These are phyloP conservation scores for Orobanche coerulescens DNA, from an alignment of 257 asterid genomes.

Conservation along the genomic window DNA sequence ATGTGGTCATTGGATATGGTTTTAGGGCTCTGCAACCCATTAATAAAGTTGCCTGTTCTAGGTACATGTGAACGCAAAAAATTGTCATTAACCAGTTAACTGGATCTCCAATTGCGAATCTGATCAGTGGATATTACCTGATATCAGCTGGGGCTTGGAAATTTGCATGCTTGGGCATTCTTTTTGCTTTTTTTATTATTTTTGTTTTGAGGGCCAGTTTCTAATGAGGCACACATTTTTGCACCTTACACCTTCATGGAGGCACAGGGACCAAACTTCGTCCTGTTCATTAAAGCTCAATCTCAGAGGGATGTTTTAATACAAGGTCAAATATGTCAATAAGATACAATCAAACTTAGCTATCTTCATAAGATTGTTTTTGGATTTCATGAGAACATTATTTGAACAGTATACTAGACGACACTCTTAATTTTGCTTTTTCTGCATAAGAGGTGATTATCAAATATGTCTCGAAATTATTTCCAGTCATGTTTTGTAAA, in stretches of 20 bases:
- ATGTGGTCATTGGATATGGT: neutral
- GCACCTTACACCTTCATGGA: neutral
- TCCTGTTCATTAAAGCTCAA: neutral
- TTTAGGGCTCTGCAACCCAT: neutral
- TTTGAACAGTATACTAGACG: neutral
- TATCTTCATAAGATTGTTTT: neutral
- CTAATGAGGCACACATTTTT: neutral
- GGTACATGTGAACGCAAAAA: neutral
- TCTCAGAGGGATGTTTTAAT: neutral
- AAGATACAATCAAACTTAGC: neutral
- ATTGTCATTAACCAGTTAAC: too few relatives aligned
- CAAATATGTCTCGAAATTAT: neutral
- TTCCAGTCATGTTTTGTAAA: neutral
- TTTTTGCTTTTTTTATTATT: neutral
- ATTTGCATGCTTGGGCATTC: neutral
- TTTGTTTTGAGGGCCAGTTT: neutral
- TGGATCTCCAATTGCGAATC: too few relatives aligned
- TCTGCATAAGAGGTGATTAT: neutral
- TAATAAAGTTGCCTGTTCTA: neutral
- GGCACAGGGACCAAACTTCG: neutral
- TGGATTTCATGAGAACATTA: neutral
- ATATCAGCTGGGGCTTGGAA: too few relatives aligned
- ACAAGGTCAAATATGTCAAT: neutral
- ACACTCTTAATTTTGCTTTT: neutral
- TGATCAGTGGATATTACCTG: too few relatives aligned